phyloP scores from a whole-genome alignment of 2,329 filamentous ascomycete species.

The Talaromyces rugulosus region DNA sequence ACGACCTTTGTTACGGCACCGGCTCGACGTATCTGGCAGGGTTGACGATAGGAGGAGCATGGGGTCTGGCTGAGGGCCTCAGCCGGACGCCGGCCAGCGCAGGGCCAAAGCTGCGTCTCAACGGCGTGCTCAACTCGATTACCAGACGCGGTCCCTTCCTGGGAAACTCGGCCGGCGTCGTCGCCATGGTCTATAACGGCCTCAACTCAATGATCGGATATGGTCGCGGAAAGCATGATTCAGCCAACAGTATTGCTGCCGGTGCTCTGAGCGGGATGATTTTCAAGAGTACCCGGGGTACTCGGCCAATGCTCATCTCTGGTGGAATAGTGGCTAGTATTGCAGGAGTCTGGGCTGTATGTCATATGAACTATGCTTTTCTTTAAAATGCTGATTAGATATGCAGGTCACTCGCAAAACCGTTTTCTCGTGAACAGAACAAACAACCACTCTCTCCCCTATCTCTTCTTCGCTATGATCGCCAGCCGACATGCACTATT shows the following conservation, averaged over 20 bases:
- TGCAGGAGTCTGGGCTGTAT: slow-evolving; percentile 86
- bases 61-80: slow-evolving; percentile 88
- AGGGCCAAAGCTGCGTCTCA: slow-evolving; percentile 85
- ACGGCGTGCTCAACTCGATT: slow-evolving; percentile 90
- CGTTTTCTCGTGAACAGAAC: slow-evolving; percentile 38
- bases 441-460: slow-evolving; percentile 8
- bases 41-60: slow-evolving; percentile 77
- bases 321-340: slow-evolving; percentile 81
- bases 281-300: slow-evolving; percentile 91
- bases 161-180: slow-evolving; percentile 91
- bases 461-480: slow-evolving; percentile 5
- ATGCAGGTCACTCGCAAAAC: slow-evolving; percentile 49
- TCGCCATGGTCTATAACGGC: slow-evolving; percentile 94
- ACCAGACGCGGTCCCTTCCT: slow-evolving; percentile 90
- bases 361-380: slow-evolving; percentile 28
- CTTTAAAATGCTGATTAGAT: slow-evolving; percentile 8
- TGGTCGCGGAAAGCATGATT: slow-evolving; percentile 78
- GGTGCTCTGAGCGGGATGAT: slow-evolving; percentile 86
- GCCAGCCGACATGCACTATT: slow-evolving; percentile 1
- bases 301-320: slow-evolving; percentile 91
- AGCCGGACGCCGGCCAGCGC: slow-evolving; percentile 65
- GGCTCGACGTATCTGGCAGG: slow-evolving; percentile 91
- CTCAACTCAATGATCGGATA: slow-evolving; percentile 81
- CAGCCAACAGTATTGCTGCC: slow-evolving; percentile 80
- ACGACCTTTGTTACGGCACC: slow-evolving; percentile 96